These are phyloP conservation scores for Apodospora peruviana DNA, from an alignment of 495 filamentous ascomycete genomes.

Conservation along the genomic window DNA sequence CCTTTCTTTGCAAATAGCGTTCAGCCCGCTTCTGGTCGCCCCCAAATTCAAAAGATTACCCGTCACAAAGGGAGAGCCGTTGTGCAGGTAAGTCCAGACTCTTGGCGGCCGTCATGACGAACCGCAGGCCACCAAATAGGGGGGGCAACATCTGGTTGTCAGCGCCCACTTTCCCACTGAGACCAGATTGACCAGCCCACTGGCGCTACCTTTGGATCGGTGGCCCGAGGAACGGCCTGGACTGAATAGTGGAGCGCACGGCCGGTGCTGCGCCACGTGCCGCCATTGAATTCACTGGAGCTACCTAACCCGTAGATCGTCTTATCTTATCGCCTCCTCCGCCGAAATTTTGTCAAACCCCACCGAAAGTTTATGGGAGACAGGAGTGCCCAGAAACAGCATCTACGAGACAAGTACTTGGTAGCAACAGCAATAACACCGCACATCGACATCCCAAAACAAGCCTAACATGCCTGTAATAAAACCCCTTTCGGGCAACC, in stretches of 20 bases:
- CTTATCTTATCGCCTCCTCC: not conserved
- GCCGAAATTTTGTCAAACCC: not conserved
- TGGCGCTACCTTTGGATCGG: not conserved
- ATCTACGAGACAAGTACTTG: not conserved
- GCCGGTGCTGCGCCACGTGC: not conserved
- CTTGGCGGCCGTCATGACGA: constrained; percentile 26
- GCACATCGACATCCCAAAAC: not conserved
- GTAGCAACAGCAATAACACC: not conserved
- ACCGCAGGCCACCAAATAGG: not conserved
- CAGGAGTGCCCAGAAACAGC: not conserved
- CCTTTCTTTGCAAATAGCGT: not conserved
- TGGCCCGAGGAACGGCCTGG: not conserved
- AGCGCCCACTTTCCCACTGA: not conserved
- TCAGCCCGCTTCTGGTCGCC: not conserved
- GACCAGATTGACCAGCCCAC: not conserved
- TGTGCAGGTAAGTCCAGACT: constrained; percentile 7
- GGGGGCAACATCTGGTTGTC: not conserved
- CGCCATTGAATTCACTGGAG: not conserved
- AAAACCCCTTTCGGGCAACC: constrained; percentile 23
- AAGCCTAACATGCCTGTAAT: constrained; percentile 22
- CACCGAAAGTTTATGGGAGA: not conserved
- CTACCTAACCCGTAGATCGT: no score
- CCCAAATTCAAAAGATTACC: not conserved
- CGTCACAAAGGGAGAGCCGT: not conserved
- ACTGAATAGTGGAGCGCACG: not conserved